phyloP scores from a whole-genome alignment of 768 basidiomycete species.

The Suillus weaverae region DNA sequence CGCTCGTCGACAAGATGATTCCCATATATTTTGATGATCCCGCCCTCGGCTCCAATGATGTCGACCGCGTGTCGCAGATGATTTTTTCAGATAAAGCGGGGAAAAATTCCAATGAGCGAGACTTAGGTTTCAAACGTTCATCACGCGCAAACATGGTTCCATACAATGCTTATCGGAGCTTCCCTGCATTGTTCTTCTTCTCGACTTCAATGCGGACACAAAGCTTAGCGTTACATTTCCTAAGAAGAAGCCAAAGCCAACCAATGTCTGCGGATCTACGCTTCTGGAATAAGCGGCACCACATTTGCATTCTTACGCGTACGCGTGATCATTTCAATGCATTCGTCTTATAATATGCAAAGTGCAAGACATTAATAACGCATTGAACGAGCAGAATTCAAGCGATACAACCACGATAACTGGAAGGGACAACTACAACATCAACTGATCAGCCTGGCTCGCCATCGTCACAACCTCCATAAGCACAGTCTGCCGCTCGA shows the following conservation, averaged over 20 bases:
- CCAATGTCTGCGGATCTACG: conserved; percentile 1
- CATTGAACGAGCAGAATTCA: too few relatives aligned
- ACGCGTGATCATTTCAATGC: too few relatives aligned
- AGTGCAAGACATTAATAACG: too few relatives aligned
- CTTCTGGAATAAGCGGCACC: background rate
- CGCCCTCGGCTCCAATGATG: background rate
- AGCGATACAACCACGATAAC: too few relatives aligned
- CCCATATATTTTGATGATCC: conserved; percentile 16
- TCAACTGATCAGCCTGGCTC: too few relatives aligned
- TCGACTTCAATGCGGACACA: background rate
- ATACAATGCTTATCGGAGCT: background rate
- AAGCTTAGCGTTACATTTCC: background rate
- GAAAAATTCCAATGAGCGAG: background rate
- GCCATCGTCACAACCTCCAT: too few relatives aligned
- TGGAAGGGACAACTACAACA: too few relatives aligned
- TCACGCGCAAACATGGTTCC: background rate
- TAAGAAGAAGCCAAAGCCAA: background rate
- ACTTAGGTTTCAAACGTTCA: background rate
- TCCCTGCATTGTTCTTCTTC: conserved; percentile 3
- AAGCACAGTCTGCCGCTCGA: too few relatives aligned
- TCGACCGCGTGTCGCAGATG: conserved; percentile 9
- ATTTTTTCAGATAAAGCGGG: conserved; percentile 22
- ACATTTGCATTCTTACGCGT: conserved; percentile 1
- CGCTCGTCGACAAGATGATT: conserved; percentile 14
- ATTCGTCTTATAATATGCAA: too few relatives aligned